These are phyloP conservation scores for Exophiala oligosperma DNA, from an alignment of 2,329 filamentous ascomycete species.

Conservation along the genomic window DNA sequence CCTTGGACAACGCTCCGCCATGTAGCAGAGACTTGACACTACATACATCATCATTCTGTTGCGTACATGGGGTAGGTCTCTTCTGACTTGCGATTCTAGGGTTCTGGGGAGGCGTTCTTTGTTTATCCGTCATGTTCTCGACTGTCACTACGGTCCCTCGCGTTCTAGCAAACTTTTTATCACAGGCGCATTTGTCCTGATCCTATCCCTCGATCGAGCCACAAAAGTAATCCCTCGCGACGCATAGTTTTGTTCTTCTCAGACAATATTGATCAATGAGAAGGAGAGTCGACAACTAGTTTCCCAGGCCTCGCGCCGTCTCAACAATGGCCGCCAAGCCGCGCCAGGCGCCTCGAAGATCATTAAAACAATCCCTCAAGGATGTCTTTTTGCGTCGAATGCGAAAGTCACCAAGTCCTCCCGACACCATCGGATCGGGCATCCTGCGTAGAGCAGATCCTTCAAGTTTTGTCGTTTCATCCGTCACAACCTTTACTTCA, in stretches of 20 bases:
- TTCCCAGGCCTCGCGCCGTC: neutral
- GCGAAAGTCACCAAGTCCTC: conserved; percentile 11
- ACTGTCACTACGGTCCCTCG: conserved; percentile 3
- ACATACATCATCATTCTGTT: neutral
- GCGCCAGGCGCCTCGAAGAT: conserved; percentile 18
- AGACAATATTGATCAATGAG: neutral
- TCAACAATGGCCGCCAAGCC: conserved; percentile 19
- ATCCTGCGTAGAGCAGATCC: conserved; percentile 22
- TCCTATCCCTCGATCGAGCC: neutral
- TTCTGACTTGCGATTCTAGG: neutral
- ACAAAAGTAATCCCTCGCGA: neutral
- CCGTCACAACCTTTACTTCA: conserved; percentile 17
- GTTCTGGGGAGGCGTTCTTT: neutral
- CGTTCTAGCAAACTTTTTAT: neutral
- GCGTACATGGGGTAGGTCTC: neutral
- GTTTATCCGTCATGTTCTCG: neutral
- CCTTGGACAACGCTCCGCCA: neutral
- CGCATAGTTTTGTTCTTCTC: neutral
- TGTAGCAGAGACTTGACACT: neutral
- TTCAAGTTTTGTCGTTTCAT: conserved; percentile 9
- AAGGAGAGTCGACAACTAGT: neutral
- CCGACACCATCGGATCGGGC: conserved; percentile 23
- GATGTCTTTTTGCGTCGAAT: conserved; percentile 24
- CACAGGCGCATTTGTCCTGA: neutral
- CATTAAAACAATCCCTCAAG: conserved; percentile 27